These are phyloP conservation scores for Yamadazyma scolyti DNA, from an alignment of 805 yeast species.

Conservation along the genomic window DNA sequence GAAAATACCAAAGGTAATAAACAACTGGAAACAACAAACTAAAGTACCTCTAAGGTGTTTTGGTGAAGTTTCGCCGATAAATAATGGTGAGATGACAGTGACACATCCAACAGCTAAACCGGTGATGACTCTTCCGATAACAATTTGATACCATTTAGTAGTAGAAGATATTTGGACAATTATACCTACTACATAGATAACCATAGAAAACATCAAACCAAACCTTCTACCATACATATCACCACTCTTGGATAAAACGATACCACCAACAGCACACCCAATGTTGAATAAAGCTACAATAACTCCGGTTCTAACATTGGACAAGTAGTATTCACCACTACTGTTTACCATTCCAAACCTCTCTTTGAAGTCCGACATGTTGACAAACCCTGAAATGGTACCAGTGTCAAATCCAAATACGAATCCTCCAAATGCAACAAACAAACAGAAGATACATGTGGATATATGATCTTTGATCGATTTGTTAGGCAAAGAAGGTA, in stretches of 20 bases:
- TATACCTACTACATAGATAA: constrained; percentile 58
- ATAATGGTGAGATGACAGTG: constrained; percentile 62
- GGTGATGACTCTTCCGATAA: constrained; percentile 59
- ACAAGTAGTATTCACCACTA: constrained; percentile 39
- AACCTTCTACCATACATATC: constrained; percentile 59
- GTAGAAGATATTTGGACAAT: constrained; percentile 56
- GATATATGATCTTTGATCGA: constrained; percentile 28
- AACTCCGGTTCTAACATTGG: constrained; percentile 49
- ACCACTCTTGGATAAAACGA: constrained; percentile 52
- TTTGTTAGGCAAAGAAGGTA: constrained; percentile 22
- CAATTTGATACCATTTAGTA: constrained; percentile 57
- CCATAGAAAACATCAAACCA: constrained; percentile 52
- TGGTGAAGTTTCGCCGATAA: constrained; percentile 69
- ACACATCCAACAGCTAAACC: constrained; percentile 76
- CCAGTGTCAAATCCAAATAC: constrained; percentile 80
- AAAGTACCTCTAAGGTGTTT: constrained; percentile 67
- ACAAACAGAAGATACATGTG: constrained; percentile 42
- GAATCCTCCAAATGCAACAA: constrained; percentile 73
- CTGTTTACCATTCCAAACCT: constrained; percentile 48
- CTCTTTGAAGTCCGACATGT: constrained; percentile 52
- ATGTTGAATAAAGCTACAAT: constrained; percentile 57
- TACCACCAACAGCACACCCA: constrained; percentile 74
- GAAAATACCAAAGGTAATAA: constrained; percentile 68
- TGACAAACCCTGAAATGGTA: constrained; percentile 69
- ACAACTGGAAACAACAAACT: constrained; percentile 66